phyloP scores from a whole-genome alignment of 441 rosid genomes.

The Geranium incanum region DNA sequence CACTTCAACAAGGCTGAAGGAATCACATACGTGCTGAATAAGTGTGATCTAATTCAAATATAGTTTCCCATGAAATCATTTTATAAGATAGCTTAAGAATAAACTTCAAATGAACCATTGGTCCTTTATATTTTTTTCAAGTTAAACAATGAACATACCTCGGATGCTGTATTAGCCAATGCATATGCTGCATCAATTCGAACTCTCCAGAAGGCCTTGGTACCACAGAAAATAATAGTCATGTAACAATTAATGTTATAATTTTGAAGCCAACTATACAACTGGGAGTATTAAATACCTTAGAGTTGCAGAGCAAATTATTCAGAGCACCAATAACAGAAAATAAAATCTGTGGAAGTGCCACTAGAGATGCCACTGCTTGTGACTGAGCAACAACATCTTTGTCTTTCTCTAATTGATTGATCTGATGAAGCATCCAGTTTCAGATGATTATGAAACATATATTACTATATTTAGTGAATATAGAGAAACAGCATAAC shows the following conservation, averaged over 20 bases:
- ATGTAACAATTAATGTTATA: slow-evolving; percentile 7
- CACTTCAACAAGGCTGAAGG: too few species aligned
- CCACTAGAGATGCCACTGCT: slow-evolving; percentile 66
- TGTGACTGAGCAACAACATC: slow-evolving; percentile 98
- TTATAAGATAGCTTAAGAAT: neutral
- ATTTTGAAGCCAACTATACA: slow-evolving; percentile 17
- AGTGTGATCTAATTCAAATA: neutral
- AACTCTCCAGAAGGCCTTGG: slow-evolving; percentile 95
- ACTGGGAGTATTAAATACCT: slow-evolving; percentile 45
- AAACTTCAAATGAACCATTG: neutral
- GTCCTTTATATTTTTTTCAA: neutral
- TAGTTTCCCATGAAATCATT: neutral
- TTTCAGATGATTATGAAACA: neutral
- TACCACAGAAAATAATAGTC: slow-evolving; percentile 21
- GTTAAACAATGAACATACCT: slow-evolving; percentile 44
- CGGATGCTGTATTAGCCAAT: slow-evolving; percentile 76
- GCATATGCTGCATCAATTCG: slow-evolving; percentile 96
- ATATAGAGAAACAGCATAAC: neutral
- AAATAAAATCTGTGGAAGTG: slow-evolving; percentile 70
- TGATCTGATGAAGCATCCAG: slow-evolving; percentile 51
- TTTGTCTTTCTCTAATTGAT: slow-evolving; percentile 91
- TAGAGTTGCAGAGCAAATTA: slow-evolving; percentile 70
- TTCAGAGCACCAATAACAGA: slow-evolving; percentile 74
- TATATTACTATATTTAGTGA: neutral
- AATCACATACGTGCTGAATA: neutral